Base-by-base conservation (phyloP, 129 eudicot genomes). In the Escallonia rubra region DNA sequence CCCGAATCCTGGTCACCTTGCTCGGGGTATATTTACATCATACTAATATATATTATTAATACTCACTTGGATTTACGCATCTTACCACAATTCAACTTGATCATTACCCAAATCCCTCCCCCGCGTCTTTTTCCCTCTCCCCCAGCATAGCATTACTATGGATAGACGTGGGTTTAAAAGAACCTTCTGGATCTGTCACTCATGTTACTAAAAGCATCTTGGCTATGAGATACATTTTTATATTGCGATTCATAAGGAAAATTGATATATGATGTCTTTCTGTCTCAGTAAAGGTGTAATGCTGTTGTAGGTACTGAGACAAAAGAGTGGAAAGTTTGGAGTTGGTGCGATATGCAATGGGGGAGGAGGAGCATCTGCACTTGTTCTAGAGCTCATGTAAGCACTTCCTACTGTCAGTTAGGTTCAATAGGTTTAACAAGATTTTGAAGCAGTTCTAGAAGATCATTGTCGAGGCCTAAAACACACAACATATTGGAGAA, bases 321-420 rank as follows among this genome's bases (percentile, higher is more conserved):
- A 74, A 52, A 86, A 76, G 41, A 84, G 79, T 58, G 99, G 92
- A 65, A 89, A 79, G 71, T 79, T 77, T 52, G 99, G 98, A 12
- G 96, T 81, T 74, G 99, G 92, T 76, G 96, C 90, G 54, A 77
- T 93, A 56, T 93, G 99, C 82, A 93, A 93, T 71, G 99, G 99
- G 15, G 99, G 99, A 76, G 99, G 99, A 54, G 99, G 99, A 72
- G 96, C 99, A 49, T 93, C 99, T 58, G 90, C 99, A 10, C 83
- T 93, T 74, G 96, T 93, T 81, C 49, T 93, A 53, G 96, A 93
- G 83, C 86, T 86, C 75, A 78, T 88, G 96, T 87, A 87, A 78
- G 95, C 55, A 66, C 50, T 61, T 50, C 3, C 62, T 62, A 6
- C 51, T 43, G 47, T 44, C 12, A 13, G 23, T 12, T 5, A 10